phyloP scores from a whole-genome alignment of 805 yeast genomes.

The Candida gorgasii region DNA sequence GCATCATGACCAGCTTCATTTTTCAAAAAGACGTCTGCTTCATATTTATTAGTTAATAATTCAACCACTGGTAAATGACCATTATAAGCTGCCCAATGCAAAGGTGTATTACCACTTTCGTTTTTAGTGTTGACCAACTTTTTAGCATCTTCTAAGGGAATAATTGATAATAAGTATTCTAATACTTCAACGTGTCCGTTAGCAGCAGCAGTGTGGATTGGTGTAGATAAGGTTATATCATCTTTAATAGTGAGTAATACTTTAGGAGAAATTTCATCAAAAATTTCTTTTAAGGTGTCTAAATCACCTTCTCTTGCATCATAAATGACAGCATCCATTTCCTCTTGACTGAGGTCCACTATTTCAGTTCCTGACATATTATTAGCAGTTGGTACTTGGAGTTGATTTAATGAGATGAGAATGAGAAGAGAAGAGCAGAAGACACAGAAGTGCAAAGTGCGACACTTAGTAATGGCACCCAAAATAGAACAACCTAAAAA shows the following conservation, averaged over 20 bases:
- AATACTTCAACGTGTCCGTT: slow-evolving; percentile 82
- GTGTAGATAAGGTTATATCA: slow-evolving; percentile 64
- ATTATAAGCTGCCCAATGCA: slow-evolving; percentile 94
- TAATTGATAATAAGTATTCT: slow-evolving; percentile 53
- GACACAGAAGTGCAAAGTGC: no score
- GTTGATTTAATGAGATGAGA: slow-evolving; percentile 4
- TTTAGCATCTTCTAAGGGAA: slow-evolving; percentile 46
- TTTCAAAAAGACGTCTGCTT: slow-evolving; percentile 79
- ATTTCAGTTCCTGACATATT: slow-evolving; percentile 20
- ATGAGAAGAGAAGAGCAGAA: not conserved
- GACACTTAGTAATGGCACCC: no score
- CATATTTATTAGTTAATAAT: slow-evolving; percentile 67
- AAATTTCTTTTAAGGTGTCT: slow-evolving; percentile 68
- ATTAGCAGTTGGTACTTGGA: no score
- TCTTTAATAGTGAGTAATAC: slow-evolving; percentile 54
- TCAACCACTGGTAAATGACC: slow-evolving; percentile 78
- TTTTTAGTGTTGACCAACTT: slow-evolving; percentile 45
- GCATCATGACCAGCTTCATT: slow-evolving; percentile 80
- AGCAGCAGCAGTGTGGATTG: slow-evolving; percentile 94
- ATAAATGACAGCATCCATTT: slow-evolving; percentile 75
- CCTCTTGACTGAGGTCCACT: slow-evolving; percentile 59
- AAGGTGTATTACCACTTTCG: slow-evolving; percentile 86
- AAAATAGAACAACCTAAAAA: not conserved
- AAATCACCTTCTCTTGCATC: slow-evolving; percentile 90
- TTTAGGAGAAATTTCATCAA: slow-evolving; percentile 54